Evolutionary conservation across 106 monocot species (phyloP), one percentile per base, ranked within the genome.

Genomic region (Allium sativum): DNA sequence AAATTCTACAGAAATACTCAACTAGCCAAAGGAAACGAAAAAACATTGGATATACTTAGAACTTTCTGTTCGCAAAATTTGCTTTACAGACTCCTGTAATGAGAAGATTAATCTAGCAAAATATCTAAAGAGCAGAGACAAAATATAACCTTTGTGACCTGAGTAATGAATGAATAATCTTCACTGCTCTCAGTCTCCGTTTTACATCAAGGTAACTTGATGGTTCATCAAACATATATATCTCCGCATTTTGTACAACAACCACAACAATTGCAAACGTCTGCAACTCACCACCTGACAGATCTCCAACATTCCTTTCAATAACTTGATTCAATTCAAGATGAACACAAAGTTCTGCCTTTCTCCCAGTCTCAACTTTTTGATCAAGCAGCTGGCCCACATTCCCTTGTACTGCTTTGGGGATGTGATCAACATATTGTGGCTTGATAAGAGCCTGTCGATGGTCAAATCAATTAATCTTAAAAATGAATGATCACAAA

Each of bases 201-300:
- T 78, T 94, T 11, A 94, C 93, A 77, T 94, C 93, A 71, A 94
- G 89, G 71, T 94, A 94, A 68, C 93, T 89, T 52, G 93, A 94
- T 55, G 93, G 93, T 45, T 94, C 93, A 74, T 94, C 88, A 66
- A 99, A 99, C 98, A 99, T 99, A 68, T 92, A 99, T 60, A 99
- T 92, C 59, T 99, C 98, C 18, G 98, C 98, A 74, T 80, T 85
- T 68, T 99, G 92, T 22, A 92, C 64, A 18, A 85, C 88, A 69
- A 92, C 88, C 45, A 85, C 98, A 72, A 88, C 92, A 72, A 99
- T 92, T 13, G 98, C 98, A 69, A 99, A 92, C 64, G 92, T 84
- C 68, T 99, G 98, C 68, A 99, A 69, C 64, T 99, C 98, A 19
- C 98, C 98, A 68, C 98, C 98, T 55, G 98, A 99, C 64, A 99